phyloP scores from a whole-genome alignment of 805 yeast genomes.

The Ogataea minuta region DNA sequence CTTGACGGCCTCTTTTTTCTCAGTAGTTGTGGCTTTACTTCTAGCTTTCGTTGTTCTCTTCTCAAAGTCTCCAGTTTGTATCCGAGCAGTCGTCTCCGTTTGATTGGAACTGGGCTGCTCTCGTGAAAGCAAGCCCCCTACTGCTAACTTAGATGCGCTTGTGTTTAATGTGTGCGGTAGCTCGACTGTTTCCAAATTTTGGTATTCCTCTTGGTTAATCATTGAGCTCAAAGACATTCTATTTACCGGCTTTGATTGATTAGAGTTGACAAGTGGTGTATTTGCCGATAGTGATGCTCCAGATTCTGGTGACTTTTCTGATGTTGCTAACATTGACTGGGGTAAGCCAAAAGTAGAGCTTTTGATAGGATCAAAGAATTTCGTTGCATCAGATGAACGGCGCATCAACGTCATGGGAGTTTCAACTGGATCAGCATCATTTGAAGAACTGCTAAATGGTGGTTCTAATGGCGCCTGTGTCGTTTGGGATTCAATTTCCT shows the following conservation, averaged over 20 bases:
- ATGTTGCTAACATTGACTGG: too few species aligned
- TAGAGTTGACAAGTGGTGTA: too few species aligned
- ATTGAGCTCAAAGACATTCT: slow-evolving; percentile 27
- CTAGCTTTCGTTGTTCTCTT: not conserved
- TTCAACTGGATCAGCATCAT: too few species aligned
- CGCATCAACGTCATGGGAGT: too few species aligned
- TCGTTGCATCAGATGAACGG: too few species aligned
- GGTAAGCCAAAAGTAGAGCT: too few species aligned
- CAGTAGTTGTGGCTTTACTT: not conserved
- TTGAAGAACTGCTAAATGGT: too few species aligned
- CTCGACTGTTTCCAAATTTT: not conserved
- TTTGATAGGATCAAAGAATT: too few species aligned
- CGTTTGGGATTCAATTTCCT: too few species aligned
- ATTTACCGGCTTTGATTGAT: slow-evolving; percentile 1
- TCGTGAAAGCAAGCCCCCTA: slow-evolving; percentile 13
- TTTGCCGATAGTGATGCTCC: too few species aligned
- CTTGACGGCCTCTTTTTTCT: slow-evolving; percentile 6
- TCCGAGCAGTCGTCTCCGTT: not conserved
- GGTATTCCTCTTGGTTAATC: slow-evolving; percentile 24
- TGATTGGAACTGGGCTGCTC: not conserved
- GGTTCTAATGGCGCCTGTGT: too few species aligned
- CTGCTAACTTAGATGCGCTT: slow-evolving; percentile 10
- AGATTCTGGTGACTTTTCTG: too few species aligned
- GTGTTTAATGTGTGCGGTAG: not conserved
- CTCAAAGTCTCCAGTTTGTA: not conserved